Evolutionary conservation across 1,284 basidiomycete species (phyloP).

Genomic region (Microstroma glucosiphilum): DNA sequence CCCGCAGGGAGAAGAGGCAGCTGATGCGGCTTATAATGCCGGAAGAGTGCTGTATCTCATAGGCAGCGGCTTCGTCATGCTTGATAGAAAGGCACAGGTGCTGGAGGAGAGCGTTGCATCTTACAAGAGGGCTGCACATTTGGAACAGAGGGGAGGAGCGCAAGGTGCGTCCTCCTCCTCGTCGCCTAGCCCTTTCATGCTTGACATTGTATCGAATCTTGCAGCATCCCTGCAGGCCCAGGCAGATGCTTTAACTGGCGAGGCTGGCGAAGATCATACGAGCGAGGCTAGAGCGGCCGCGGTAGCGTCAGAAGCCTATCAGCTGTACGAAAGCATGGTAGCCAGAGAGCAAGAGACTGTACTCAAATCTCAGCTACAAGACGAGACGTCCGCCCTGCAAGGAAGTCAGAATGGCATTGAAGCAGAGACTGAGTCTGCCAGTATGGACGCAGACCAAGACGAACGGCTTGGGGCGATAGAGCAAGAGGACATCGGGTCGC

Average conservation of each 20-base stretch:
- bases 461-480: neutral
- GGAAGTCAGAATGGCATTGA: neutral
- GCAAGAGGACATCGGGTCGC: neutral
- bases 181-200: neutral
- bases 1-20: neutral
- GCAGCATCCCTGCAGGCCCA: neutral
- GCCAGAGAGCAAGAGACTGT: neutral
- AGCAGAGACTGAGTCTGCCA: neutral
- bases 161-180: neutral
- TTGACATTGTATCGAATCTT: neutral
- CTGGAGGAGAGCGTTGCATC: neutral
- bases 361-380: neutral
- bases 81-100: neutral
- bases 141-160: neutral
- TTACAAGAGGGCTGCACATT: neutral
- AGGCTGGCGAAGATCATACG: neutral
- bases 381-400: neutral
- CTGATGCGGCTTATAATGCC: slow-evolving; percentile 3
- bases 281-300: neutral
- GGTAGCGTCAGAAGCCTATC: neutral
- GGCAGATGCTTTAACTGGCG: neutral
- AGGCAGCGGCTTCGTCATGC: neutral
- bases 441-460: neutral
- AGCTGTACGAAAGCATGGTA: neutral
- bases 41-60: neutral